Base-by-base conservation (phyloP, 257 asterid species). In the Solanum chiquidenum region DNA sequence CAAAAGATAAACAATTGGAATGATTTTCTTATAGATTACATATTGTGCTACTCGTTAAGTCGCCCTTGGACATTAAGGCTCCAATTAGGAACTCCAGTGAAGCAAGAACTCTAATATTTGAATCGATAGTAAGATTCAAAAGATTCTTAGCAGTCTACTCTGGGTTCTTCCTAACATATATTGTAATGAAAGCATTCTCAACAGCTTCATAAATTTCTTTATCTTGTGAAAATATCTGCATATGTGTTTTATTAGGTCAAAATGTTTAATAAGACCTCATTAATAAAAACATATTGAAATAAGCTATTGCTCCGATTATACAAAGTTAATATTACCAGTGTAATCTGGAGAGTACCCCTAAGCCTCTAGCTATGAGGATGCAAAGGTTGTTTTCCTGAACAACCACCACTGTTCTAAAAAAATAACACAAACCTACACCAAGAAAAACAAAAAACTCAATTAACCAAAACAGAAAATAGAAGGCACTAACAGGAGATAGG, bases 71-170 rank as follows among this genome's bases (percentile, higher is more conserved):
- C 35, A 95, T 97, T 88, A 97, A 89, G 86, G 96, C 92, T 66
- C 98, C 98, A 89, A 97, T 91, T 85, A 97, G 89, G 90, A 92
- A 94, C 87, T 97, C 99, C 88, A 97, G 88, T 25, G 98, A 93
- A 83, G 99, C 98, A 86, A 97, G 98, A 93, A 95, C 98, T 74
- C 99, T 98, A 85, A 97, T 94, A 88, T 95, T 95, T 89, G 99
- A 97, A 80, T 95, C 96, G 83, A 92, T 84, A 38, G 99, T 96
- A 90, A 97, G 98, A 92, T 89, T 89, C 92, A 93, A 91, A 88
- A 97, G 98, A 92, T 38, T 38, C 42, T 38, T 38, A 8, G 42
- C 3, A 88, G 96, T 93, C 88, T 95, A 98, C 83, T 94, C 91
- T 29, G 98, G 93, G 87, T 91, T 93, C 90, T 93, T 95, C 92